Evolutionary conservation across 192 early-diverging fungal species (phyloP).

Genomic region (Linnemannia schmuckeri): DNA sequence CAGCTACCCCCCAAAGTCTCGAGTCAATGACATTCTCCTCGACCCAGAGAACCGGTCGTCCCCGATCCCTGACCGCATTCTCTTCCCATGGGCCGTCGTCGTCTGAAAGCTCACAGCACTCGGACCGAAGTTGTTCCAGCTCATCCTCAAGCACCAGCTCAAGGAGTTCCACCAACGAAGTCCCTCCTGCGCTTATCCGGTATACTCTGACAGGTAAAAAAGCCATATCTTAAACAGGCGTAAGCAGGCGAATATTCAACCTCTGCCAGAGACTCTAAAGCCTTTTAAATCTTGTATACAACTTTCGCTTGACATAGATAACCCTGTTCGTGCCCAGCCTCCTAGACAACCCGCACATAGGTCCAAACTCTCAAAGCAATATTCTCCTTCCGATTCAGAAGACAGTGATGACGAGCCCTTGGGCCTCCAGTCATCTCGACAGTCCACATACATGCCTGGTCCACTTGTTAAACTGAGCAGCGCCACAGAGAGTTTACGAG

Average conservation of each 20-base stretch:
- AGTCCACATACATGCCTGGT: slow-evolving; percentile 3
- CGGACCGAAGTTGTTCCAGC: background rate
- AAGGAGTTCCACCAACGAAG: slow-evolving; percentile 17
- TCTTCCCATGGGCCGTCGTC: slow-evolving; percentile 5
- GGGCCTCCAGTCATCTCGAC: slow-evolving; percentile 4
- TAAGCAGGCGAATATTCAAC: background rate
- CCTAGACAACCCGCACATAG: slow-evolving; percentile 30
- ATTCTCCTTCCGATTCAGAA: slow-evolving; percentile 46
- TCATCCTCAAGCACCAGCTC: slow-evolving; percentile 20
- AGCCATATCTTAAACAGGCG: background rate
- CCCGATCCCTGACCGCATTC: slow-evolving; percentile 14
- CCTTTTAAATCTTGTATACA: background rate
- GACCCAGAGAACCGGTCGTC: background rate
- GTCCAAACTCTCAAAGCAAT: slow-evolving; percentile 46
- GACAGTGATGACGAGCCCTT: slow-evolving; percentile 43
- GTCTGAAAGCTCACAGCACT: slow-evolving; percentile 17
- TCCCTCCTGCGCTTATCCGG: background rate
- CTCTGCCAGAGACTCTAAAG: background rate
- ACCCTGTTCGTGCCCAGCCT: slow-evolving; percentile 18
- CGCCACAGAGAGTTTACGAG: slow-evolving; percentile 35
- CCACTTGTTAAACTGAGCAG: slow-evolving; percentile 8
- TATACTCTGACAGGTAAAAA: slow-evolving; percentile 20
- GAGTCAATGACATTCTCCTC: background rate
- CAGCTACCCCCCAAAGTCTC: background rate
- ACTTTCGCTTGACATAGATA: slow-evolving; percentile 9